Evolutionary conservation across 768 basidiomycete genomes (phyloP), one percentile per base, ranked within the genome.

Genomic region (Mycena rebaudengoi): DNA sequence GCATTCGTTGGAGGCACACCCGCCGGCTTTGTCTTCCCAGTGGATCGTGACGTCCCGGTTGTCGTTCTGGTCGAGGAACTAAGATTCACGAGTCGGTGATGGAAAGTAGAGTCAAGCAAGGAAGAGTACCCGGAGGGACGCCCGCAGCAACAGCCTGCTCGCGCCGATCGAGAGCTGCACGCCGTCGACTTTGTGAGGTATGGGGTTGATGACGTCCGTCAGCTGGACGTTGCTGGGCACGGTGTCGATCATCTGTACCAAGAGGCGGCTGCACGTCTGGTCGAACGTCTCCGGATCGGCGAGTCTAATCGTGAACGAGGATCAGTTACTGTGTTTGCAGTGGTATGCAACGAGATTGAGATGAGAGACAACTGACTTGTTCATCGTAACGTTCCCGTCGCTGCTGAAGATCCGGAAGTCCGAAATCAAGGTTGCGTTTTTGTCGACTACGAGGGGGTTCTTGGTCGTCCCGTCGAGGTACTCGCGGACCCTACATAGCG

Each of bases 191-290:
- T 85, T 83, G 54, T 73, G 76, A 33, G 78, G 80, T 13, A 84
- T 68, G 10, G 83, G 74, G 18, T 76, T 74, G 45, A 85, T 80
- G 60, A 82, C 76, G 13, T 82, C 78, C 28, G 82, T 83, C n/a
- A 86, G 69, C 1, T 72, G 75, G 18, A 86, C 82, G 46, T 71
- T 75, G 18, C 70, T 73, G 1, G 84, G 81, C n/a, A 86, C 83
- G 20, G 78, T 79, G 65, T 86, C 76, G 33, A 86, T 61, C 85
- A 86, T 85, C 40, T 80, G 78, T 49, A 73, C 72, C 41, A 86
- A 66, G 1, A 85, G 69, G 37, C 60, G 69, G 44, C 75, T 70
- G 70, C 85, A 86, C 33, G 78, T 74, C 21, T 71, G 74, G 44
- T 72, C 64, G 67, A 82, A 85, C 16, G 74, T 66, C 20, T 73